Evolutionary conservation across 768 basidiomycete genomes (phyloP).

Genomic region (Lentinula guzmanii): DNA sequence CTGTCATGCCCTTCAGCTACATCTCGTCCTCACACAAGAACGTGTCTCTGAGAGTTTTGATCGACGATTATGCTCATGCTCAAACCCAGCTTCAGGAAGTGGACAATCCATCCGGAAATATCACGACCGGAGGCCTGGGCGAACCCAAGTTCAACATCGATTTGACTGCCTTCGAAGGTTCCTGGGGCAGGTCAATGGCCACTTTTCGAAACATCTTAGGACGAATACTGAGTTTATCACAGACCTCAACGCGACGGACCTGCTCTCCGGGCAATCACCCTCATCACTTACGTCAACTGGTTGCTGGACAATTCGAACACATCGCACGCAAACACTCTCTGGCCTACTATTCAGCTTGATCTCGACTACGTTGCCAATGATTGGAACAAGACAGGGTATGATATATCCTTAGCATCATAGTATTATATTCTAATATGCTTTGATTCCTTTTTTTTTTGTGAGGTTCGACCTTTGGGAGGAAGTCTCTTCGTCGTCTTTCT

Average conservation of each 20-base stretch:
- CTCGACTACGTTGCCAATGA: conserved; percentile 45
- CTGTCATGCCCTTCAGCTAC: not conserved
- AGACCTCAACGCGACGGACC: conserved; percentile 46
- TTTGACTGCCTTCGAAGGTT: conserved; percentile 49
- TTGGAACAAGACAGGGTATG: conserved; percentile 48
- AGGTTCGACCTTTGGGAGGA: conserved; percentile 51
- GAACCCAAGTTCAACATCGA: conserved; percentile 72
- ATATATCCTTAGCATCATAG: not conserved
- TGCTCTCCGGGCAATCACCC: conserved; percentile 59
- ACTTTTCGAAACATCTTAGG: not conserved
- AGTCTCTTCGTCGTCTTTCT: conserved; percentile 44
- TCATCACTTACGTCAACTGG: conserved; percentile 65
- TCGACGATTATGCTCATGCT: conserved; percentile 50
- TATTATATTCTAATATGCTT: not conserved
- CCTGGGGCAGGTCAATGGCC: conserved; percentile 28
- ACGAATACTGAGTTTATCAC: not conserved
- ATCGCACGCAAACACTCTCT: conserved; percentile 30
- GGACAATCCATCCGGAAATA: conserved; percentile 58
- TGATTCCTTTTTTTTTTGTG: not conserved
- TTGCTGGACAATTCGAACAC: conserved; percentile 41
- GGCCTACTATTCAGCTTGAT: conserved; percentile 34
- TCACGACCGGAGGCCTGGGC: conserved; percentile 59
- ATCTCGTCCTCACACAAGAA: conserved; percentile 25
- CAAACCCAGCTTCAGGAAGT: conserved; percentile 53
- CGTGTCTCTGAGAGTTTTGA: conserved; percentile 33